phyloP scores from a whole-genome alignment of 106 monocot genomes.

The Dendrobium catenatum region DNA sequence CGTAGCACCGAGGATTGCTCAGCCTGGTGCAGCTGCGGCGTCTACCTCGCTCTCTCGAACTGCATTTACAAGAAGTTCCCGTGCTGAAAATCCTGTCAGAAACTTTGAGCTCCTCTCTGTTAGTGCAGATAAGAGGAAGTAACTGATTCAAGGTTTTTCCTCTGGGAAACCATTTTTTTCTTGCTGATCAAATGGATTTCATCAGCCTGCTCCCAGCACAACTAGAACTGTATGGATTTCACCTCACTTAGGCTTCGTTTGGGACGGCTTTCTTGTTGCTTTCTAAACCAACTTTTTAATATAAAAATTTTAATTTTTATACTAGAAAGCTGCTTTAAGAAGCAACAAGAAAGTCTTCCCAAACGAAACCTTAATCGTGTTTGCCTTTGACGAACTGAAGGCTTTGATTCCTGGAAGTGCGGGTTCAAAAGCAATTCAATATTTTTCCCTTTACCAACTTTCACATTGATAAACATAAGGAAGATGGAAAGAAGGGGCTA shows the following conservation, averaged over 20 bases:
- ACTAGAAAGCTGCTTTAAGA: too few species aligned
- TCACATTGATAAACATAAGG: background rate
- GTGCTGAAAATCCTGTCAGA: slow-evolving; percentile 27
- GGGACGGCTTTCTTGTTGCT: too few species aligned
- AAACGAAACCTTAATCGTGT: background rate
- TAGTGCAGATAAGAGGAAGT: slow-evolving; percentile 46
- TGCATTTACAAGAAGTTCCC: slow-evolving; percentile 6
- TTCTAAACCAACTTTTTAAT: too few species aligned
- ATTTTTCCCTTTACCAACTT: background rate
- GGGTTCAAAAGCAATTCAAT: background rate
- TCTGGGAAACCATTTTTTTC: background rate
- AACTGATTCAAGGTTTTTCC: background rate
- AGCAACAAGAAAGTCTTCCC: too few species aligned
- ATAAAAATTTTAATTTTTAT: too few species aligned
- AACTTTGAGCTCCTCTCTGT: slow-evolving; percentile 56
- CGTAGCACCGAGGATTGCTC: slow-evolving; percentile 27
- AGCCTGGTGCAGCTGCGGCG: slow-evolving; percentile 15
- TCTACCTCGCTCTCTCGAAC: slow-evolving; percentile 36
- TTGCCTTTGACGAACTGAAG: background rate
- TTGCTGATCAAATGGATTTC: too few species aligned
- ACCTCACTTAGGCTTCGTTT: too few species aligned
- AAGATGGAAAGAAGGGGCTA: background rate
- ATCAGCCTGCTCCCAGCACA: too few species aligned
- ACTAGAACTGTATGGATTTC: too few species aligned
- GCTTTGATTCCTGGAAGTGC: background rate